Evolutionary conservation across 1,284 basidiomycete genomes (phyloP), one percentile per base, ranked within the genome.

Genomic region (Naganishia liquefaciens): DNA sequence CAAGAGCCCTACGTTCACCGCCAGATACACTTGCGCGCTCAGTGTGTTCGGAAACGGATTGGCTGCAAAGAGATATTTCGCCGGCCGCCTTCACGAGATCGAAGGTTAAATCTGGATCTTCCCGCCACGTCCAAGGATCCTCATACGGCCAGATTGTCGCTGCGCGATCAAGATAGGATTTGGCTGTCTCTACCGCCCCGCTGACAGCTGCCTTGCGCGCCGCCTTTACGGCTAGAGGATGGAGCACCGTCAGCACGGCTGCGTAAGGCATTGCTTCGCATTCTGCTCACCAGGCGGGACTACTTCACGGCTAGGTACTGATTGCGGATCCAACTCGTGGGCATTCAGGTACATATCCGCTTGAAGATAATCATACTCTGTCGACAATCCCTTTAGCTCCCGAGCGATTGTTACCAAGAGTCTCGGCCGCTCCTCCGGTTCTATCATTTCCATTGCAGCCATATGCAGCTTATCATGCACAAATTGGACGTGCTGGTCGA

Each of bases 381-480:
- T 52, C 19, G 63, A 50, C 23, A 57, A 11, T n/a, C 54, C 54
- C 23, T 64, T 53, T 2, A 67, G 53, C 13, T 27, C 47, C 1
- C 51, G 47, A 5, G 54, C 65, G 19, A 67, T 60, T 19, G 30
- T 42, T n/a, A 52, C 47, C 19, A 57, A 62, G 27, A 69, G 65
- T 0, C 23, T 40, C 0, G 68, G 68, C 5, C 54, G 50, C 23
- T 72, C 64, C 2, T 64, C 64, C 2, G 42, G 2, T 1, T 69
- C 53, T 10, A 75, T 70, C 3, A 74, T 62, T 0, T 62, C 63
- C 42, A 74, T 69, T 0, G 75, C 74, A 1, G 75, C 71, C 15
- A 68, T 46, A 69, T 73, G 68, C 10, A 73, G 73, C 1, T 75
- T 70, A 60, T 76, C 74, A 54, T 78, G 76, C 0, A 71, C 67